phyloP scores from a whole-genome alignment of 768 basidiomycete genomes.

The Auricularia auricula-judae region DNA sequence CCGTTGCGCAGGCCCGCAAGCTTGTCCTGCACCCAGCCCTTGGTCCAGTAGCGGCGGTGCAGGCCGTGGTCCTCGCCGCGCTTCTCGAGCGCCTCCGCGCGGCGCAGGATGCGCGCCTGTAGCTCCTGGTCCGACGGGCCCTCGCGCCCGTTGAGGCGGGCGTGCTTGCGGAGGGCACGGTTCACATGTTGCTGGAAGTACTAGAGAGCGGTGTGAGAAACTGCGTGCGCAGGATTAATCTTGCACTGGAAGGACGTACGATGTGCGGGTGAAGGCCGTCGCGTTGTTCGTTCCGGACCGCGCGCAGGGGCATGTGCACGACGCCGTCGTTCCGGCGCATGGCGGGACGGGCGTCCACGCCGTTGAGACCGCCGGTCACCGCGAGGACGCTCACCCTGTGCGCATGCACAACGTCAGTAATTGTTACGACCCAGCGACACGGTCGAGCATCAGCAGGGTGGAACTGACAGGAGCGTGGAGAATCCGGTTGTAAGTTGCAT shows the following conservation, averaged over 20 bases:
- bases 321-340: constrained; percentile 19
- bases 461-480: constrained; percentile 7
- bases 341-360: constrained; percentile 34
- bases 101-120: constrained; percentile 23
- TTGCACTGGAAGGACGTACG: constrained; percentile 19
- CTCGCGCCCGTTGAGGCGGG: constrained; percentile 53
- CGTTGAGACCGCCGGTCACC: constrained; percentile 9
- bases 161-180: constrained; percentile 49
- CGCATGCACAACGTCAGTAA: constrained; percentile 42
- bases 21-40: constrained; percentile 14
- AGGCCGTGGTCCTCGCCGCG: constrained; percentile 4
- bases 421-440: constrained; percentile 35
- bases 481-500: background rate
- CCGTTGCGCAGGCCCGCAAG: constrained; percentile 8
- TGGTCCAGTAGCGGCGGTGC: background rate
- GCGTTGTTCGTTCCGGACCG: constrained; percentile 17
- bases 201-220: constrained; percentile 22
- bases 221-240: background rate
- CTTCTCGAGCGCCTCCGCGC: constrained; percentile 3
- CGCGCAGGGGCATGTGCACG: constrained; percentile 33
- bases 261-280: constrained; percentile 31
- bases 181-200: constrained; percentile 62
- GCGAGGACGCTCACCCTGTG: constrained; percentile 37
- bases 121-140: constrained; percentile 40
- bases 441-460: constrained; percentile 10